Percentiles rank a stretch among this genome's conserved stretches.
Conservation (phyloP, 139 green algal species). For the Volvox reticuliferus region DNA sequence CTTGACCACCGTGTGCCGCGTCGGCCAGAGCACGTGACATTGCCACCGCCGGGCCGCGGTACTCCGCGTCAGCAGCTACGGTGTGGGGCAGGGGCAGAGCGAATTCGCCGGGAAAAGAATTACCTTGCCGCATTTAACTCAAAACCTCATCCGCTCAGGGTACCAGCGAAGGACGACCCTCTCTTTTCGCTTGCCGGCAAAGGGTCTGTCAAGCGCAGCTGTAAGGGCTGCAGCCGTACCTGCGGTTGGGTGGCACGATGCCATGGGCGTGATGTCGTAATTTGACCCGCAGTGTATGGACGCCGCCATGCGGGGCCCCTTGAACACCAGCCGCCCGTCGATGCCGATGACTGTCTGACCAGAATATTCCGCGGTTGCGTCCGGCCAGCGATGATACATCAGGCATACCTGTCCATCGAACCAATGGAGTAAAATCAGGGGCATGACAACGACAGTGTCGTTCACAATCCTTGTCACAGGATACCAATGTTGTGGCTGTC, state of each 20-base stretch:
- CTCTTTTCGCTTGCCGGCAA: too few species aligned
- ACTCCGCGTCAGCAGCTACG: constrained; percentile 47
- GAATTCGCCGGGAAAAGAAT: too few species aligned
- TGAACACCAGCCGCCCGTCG: constrained; percentile 79
- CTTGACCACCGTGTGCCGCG: constrained; percentile 72
- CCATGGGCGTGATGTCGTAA: constrained; percentile 41
- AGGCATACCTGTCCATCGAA: constrained; percentile 59
- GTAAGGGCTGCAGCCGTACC: neutral
- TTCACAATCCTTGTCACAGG: too few species aligned
- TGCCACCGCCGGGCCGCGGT: constrained; percentile 66
- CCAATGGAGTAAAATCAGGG: too few species aligned
- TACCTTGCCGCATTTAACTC: too few species aligned
- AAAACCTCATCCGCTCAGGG: too few species aligned
- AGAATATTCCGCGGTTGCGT: constrained; percentile 61
- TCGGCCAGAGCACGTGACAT: constrained; percentile 64
- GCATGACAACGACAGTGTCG: too few species aligned
- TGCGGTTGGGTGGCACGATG: constrained; percentile 35
- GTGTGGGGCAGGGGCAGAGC: neutral
- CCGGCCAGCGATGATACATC: constrained; percentile 66
- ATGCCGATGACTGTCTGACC: constrained; percentile 62
- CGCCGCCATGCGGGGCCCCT: constrained; percentile 79
- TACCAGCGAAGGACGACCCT: too few species aligned
- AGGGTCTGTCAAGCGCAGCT: neutral
- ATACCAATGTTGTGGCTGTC: too few species aligned
- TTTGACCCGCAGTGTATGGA: constrained; percentile 66